Evolutionary conservation across 352 stramenopile genomes (phyloP), one percentile per base, ranked within the genome.

Genomic region (Globisporangium acanthophoron): DNA sequence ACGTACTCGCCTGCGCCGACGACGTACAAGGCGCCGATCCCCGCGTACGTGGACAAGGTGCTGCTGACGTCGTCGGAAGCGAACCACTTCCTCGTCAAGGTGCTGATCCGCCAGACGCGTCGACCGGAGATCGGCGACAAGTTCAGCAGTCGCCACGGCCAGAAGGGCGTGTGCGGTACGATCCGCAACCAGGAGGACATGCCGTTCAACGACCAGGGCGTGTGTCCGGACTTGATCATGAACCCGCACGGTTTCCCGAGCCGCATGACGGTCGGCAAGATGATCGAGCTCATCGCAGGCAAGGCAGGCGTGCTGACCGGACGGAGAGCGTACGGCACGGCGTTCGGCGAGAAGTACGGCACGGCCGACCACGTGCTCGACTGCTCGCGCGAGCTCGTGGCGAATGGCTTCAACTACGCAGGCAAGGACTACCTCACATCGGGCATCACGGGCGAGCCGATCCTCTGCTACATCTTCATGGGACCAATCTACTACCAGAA

Each of bases 401-500:
- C 87, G 52, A 94, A 99, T 64, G 98, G 98, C 27, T 98, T 99
- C 68, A 99, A 98, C 75, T 99, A 99, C 68, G 91, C 92, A 29
- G 98, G 98, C 51, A 99, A 99, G 77, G 97, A 99, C 72, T 87
- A 98, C 33, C 74, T 99, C 39, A 98, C 90, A 46, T 94, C 79
- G 20, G 87, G 87, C 43, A 96, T 97, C 39, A 99, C 92, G 58
- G 98, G 98, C 44, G 95, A 99, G 62, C 94, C 96, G 5, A 87
- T 99, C 20, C 78, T 98, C 75, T 97, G 96, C 53, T 99, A 99
- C 78, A 98, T 99, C 63, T 99, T 99, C 70, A 98, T 98, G 65
- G 98, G 98, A 1, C 97, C 97, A 27, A 96, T 99, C 20, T 99
- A 99, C 73, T 99, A 99, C 72, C 98, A 99, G 74, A 99, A 99